Base-by-base conservation (phyloP, 495 filamentous ascomycete genomes). In the Diplogelasinospora grovesii region DNA sequence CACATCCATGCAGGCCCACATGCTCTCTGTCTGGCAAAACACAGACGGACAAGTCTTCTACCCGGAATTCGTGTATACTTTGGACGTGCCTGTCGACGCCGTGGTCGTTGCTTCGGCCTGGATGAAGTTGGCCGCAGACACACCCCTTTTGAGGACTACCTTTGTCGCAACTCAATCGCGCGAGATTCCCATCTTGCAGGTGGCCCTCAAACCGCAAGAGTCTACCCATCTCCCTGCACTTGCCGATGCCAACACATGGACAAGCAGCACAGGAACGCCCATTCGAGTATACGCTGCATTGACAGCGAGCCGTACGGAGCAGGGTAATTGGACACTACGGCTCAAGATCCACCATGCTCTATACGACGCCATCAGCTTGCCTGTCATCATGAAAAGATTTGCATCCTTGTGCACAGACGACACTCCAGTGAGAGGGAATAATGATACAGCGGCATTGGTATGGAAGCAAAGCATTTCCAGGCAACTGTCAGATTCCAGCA, bases 351-450 rank as follows among this genome's bases (percentile, higher is more conserved):
- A 88, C 41, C 86, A 94, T 59, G 83, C 86, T 3, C 56, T 92
- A 4, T 92, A 88, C 47, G 86, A 94, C 61, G 84, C 82, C 1
- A 60, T 81, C 29, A 82, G 83, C 34, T 59, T 92, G 9, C 64
- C 73, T 3, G 43, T 64, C 8, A 71, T 90, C 11, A 45, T 61
- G 43, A 29, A 39, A 20, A 46, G 53, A 5, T 60, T 71, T 11
- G 8, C 37, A 2, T 32, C 45, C 2, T 35, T 65, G 3, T 44
- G 40, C 26, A n/a, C 8, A 14, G 29, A n/a, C 9, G n/a, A 9
- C 16, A 9, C 1, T 7, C 8, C 1, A 1, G 5, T 14, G 16
- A 10, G 28, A 11, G 11, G 5, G 7, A 21, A 8, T 7, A 23
- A 4, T 23, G 5, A 3, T 22, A 5, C 18, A 24, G 8, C 4